phyloP scores from a whole-genome alignment of 1,284 basidiomycete species.

The Tilletia caries region DNA sequence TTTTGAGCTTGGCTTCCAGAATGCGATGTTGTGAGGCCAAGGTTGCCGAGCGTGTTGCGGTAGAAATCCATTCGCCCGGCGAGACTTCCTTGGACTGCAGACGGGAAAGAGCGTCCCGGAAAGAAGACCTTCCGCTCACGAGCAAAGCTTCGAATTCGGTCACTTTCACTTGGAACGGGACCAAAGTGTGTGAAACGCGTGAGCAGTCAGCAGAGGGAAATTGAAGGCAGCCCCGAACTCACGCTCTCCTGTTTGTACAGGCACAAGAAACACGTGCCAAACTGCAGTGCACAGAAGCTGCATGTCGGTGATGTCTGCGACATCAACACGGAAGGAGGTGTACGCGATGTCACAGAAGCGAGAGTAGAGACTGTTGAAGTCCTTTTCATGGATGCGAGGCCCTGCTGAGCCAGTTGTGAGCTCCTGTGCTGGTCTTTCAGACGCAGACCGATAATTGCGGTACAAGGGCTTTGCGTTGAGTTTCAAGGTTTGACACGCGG shows the following conservation, averaged over 20 bases:
- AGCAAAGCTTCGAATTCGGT: conserved; percentile 27
- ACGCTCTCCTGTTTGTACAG: conserved; percentile 30
- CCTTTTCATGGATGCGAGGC: neutral
- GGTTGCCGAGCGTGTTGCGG: no score
- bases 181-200: no score
- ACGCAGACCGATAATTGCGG: no score
- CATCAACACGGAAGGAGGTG: conserved; percentile 35
- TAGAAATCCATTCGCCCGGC: conserved; percentile 36
- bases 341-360: conserved; percentile 36
- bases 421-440: no score
- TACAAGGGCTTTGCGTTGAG: no score
- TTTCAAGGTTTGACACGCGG: no score
- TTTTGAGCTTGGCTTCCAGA: no score
- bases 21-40: no score
- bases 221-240: no score
- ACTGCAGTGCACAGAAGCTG: conserved; percentile 33
- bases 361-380: conserved; percentile 24
- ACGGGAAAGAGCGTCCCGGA: conserved; percentile 40
- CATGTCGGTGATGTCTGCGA: conserved; percentile 40
- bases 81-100: conserved; percentile 35
- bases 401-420: no score
- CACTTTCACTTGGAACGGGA: neutral
- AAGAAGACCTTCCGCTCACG: conserved; percentile 24
- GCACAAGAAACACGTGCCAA: conserved; percentile 40
- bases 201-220: no score